Percentiles rank a stretch among this genome's conserved stretches.
These are phyloP conservation scores for Mucor irregularis DNA, from an alignment of 371 early-diverging fungal genomes.

Conservation along the genomic window DNA sequence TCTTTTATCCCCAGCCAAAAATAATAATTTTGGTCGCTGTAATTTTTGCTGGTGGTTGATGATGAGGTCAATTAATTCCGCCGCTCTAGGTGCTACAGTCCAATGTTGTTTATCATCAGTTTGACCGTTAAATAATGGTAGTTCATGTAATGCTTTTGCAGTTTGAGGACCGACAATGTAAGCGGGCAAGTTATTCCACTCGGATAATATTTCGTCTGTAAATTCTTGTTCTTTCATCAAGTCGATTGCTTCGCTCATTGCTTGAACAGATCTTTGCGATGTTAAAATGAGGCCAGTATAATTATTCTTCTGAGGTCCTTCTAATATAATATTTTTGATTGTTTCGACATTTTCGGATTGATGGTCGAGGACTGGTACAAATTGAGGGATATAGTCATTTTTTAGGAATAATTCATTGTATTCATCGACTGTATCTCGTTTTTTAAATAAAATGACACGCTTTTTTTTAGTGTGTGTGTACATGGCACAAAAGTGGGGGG, in stretches of 20 bases:
- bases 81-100: slow-evolving; percentile 43
- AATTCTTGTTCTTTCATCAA: background rate
- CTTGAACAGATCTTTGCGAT: slow-evolving; percentile 43
- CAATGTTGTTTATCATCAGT: slow-evolving; percentile 2
- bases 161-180: slow-evolving; percentile 59
- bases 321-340: slow-evolving; percentile 14
- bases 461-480: slow-evolving; percentile 2
- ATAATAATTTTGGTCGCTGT: slow-evolving; percentile 24
- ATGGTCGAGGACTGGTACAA: slow-evolving; percentile 44
- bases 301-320: slow-evolving; percentile 16
- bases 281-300: slow-evolving; percentile 33
- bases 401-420: slow-evolving; percentile 15
- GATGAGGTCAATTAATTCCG: slow-evolving; percentile 36
- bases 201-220: background rate
- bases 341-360: slow-evolving; percentile 8
- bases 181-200: slow-evolving; percentile 30
- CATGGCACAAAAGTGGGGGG: too few species aligned
- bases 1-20: slow-evolving; percentile 62
- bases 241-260: slow-evolving; percentile 18
- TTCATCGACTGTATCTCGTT: slow-evolving; percentile 14
- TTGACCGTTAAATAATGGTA: slow-evolving; percentile 25
- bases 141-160: slow-evolving; percentile 22
- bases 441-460: slow-evolving; percentile 30
- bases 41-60: background rate
- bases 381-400: slow-evolving; percentile 21